Percentiles rank a stretch among this genome's conserved stretches.
Conservation (phyloP, 2,329 filamentous ascomycete species). For the Fusarium siculi region DNA sequence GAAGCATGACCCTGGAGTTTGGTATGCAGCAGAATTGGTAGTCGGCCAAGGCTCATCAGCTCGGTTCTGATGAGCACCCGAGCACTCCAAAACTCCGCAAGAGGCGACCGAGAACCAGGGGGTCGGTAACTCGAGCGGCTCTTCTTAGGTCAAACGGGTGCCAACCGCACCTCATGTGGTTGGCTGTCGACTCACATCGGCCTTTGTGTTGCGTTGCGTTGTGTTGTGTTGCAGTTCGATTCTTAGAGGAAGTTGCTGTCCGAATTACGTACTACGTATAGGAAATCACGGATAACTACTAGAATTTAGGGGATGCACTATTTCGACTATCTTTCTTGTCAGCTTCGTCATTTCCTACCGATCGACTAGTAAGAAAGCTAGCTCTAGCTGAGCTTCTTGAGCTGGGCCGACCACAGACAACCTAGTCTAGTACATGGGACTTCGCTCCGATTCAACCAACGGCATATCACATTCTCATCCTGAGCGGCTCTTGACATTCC, state of each 20-base stretch:
- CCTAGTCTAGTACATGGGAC: background rate
- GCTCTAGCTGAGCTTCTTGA: background rate
- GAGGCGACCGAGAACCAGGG: slow-evolving; percentile 23
- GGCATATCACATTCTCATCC: background rate
- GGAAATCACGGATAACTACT: background rate
- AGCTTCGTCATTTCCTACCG: background rate
- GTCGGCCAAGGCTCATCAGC: background rate
- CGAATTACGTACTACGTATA: background rate
- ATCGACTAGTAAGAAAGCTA: background rate
- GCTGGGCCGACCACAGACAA: background rate
- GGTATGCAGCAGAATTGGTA: background rate
- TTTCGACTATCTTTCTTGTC: background rate
- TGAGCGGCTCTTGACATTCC: slow-evolving; percentile 6
- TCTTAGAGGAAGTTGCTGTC: background rate
- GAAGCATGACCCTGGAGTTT: background rate
- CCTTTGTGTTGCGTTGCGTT: background rate
- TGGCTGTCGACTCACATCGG: background rate
- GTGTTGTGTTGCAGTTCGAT: background rate
- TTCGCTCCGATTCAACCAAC: background rate
- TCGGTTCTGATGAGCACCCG: background rate
- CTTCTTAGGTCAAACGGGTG: slow-evolving; percentile 1
- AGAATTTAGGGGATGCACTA: background rate
- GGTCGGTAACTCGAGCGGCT: slow-evolving; percentile 20
- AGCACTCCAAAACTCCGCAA: background rate
- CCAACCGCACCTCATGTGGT: background rate